Evolutionary conservation across 2,329 filamentous ascomycete species (phyloP).

Genomic region (Cladosporium sp.): DNA sequence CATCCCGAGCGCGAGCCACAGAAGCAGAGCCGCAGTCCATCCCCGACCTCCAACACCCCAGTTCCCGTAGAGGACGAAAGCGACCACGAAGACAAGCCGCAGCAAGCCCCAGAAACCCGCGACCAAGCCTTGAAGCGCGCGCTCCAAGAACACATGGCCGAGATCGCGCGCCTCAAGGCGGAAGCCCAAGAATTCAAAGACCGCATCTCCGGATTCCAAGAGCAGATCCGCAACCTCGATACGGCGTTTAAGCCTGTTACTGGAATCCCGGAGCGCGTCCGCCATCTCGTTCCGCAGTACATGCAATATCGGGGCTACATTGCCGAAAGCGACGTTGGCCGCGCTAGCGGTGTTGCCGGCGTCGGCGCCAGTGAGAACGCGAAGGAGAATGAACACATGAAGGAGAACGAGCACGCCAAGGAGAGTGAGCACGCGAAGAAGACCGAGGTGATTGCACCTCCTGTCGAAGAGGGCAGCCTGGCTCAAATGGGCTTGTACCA

Average conservation of each 20-base stretch:
- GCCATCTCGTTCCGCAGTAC: no score
- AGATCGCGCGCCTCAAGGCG: background rate
- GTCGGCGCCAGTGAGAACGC: background rate
- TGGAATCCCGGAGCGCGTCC: no score
- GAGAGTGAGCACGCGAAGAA: background rate
- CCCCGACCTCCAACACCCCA: background rate
- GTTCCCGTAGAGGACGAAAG: background rate
- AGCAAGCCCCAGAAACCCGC: background rate
- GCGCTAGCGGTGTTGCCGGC: background rate
- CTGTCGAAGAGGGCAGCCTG: background rate
- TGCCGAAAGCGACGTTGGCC: background rate
- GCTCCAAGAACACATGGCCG: background rate
- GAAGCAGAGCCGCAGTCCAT: background rate
- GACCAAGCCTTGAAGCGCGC: background rate
- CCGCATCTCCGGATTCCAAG: background rate
- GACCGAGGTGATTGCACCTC: background rate
- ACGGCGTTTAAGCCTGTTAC: no score
- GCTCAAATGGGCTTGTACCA: background rate
- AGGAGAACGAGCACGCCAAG: background rate
- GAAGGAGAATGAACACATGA: background rate
- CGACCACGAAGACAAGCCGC: background rate
- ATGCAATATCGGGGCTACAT: no score
- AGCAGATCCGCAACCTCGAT: no score
- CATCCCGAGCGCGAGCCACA: background rate
- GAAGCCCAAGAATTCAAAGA: background rate